Conservation (phyloP, 352 stramenopile species). For the Paralagenidium karlingii region DNA sequence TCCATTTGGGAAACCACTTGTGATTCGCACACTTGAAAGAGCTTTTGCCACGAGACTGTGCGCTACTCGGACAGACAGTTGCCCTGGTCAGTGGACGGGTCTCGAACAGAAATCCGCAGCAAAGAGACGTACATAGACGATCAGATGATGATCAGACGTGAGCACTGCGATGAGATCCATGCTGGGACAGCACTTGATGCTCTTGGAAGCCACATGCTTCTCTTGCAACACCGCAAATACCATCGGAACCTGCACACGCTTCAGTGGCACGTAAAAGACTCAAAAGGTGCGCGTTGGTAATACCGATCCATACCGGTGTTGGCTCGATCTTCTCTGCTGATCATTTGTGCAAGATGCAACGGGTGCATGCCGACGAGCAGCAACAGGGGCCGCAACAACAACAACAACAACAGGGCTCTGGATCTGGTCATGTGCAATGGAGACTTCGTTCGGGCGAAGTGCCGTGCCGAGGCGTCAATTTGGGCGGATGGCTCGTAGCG, state of each 20-base stretch:
- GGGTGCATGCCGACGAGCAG: no score
- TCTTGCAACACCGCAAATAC: slow-evolving; percentile 62
- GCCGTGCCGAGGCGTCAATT: slow-evolving; percentile 14
- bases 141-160: slow-evolving; percentile 46
- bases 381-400: no score
- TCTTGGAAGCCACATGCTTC: slow-evolving; percentile 36
- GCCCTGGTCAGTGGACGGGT: no score
- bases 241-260: slow-evolving; percentile 1
- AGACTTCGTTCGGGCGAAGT: slow-evolving; percentile 10
- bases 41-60: slow-evolving; percentile 60
- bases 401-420: no score
- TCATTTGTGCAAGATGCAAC: no score
- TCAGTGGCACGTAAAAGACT: no score
- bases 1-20: slow-evolving; percentile 41
- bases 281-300: no score
- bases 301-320: no score
- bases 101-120: no score
- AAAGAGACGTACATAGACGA: slow-evolving; percentile 60
- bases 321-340: no score
- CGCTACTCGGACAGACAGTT: slow-evolving; percentile 16
- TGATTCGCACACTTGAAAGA: slow-evolving; percentile 53
- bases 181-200: slow-evolving; percentile 43
- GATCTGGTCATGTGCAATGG: no score
- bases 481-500: slow-evolving; percentile 20
- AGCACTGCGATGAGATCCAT: slow-evolving; percentile 73